These are phyloP conservation scores for Hymenoscyphus infarciens DNA, from an alignment of 2,329 filamentous ascomycete genomes.

Conservation along the genomic window DNA sequence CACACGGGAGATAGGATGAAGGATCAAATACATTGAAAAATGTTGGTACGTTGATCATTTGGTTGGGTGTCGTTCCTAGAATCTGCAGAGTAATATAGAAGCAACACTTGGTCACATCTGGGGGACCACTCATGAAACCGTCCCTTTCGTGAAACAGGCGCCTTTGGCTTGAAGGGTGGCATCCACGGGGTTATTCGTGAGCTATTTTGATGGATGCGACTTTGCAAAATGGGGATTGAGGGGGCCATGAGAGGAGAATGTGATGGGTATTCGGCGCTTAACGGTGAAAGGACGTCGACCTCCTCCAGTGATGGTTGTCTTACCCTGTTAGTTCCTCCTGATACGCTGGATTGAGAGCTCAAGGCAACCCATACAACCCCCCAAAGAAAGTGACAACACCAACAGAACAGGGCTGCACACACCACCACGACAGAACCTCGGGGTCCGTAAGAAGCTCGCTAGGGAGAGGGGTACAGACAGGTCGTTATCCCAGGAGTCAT, in stretches of 20 bases:
- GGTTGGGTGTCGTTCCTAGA: conserved; percentile 12
- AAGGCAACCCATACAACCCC: neutral
- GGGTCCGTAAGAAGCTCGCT: neutral
- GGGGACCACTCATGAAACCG: conserved; percentile 28
- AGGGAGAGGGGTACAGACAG: neutral
- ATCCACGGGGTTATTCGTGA: conserved; percentile 3
- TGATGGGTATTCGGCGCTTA: conserved; percentile 14
- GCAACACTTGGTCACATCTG: conserved; percentile 24
- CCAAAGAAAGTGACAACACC: neutral
- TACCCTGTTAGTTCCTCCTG: neutral
- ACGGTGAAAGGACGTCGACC: conserved; percentile 4
- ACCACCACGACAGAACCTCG: neutral
- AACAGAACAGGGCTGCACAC: neutral
- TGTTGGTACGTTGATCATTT: conserved; percentile 5
- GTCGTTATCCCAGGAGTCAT: neutral
- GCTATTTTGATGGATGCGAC: neutral
- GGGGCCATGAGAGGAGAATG: conserved; percentile 4
- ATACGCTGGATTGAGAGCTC: conserved; percentile 4
- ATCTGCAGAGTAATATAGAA: conserved; percentile 22
- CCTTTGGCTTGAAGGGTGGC: conserved; percentile 11
- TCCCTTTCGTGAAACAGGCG: conserved; percentile 29
- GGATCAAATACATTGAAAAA: neutral
- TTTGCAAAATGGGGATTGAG: neutral
- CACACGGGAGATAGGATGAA: neutral
- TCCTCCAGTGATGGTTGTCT: neutral